Evolutionary conservation across 108 stramenopile genomes (phyloP).

Genomic region (Mayamaea pseudoterrestris): DNA sequence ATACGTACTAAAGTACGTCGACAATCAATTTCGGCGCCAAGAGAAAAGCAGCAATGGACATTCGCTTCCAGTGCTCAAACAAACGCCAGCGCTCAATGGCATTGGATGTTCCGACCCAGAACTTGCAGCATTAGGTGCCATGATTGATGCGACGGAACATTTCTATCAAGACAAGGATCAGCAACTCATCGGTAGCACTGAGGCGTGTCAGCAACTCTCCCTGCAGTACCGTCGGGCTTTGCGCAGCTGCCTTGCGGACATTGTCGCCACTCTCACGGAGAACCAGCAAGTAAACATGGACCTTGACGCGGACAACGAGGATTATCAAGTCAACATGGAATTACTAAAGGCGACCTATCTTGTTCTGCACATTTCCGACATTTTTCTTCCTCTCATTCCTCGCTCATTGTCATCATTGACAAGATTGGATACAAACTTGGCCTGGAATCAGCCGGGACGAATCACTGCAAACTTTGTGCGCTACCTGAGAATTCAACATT

Average conservation of each 20-base stretch:
- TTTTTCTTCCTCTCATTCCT: slow-evolving; percentile 18
- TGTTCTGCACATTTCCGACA: slow-evolving; percentile 49
- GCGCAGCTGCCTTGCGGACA: slow-evolving; percentile 27
- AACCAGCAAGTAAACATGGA: slow-evolving; percentile 11
- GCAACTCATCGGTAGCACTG: background rate
- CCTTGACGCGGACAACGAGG: background rate
- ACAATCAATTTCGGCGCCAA: no score
- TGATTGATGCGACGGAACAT: slow-evolving; percentile 45
- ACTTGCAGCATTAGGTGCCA: slow-evolving; percentile 40
- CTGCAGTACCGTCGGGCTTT: slow-evolving; percentile 40
- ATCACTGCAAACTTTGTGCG: slow-evolving; percentile 63
- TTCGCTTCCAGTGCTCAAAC: no score
- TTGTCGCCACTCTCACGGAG: slow-evolving; percentile 34
- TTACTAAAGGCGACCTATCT: slow-evolving; percentile 40
- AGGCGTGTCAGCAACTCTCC: slow-evolving; percentile 10
- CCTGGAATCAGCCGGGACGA: slow-evolving; percentile 30
- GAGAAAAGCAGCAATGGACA: no score
- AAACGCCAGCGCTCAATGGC: no score
- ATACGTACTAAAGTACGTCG: no score
- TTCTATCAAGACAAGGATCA: slow-evolving; percentile 6
- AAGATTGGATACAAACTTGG: slow-evolving; percentile 3
- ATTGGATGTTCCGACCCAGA: slow-evolving; percentile 49
- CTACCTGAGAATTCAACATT: slow-evolving; percentile 48
- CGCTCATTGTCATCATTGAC: background rate
- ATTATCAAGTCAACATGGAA: slow-evolving; percentile 21